These are phyloP conservation scores for Backusella australiensis DNA, from an alignment of 192 early-diverging fungal species.

Conservation along the genomic window DNA sequence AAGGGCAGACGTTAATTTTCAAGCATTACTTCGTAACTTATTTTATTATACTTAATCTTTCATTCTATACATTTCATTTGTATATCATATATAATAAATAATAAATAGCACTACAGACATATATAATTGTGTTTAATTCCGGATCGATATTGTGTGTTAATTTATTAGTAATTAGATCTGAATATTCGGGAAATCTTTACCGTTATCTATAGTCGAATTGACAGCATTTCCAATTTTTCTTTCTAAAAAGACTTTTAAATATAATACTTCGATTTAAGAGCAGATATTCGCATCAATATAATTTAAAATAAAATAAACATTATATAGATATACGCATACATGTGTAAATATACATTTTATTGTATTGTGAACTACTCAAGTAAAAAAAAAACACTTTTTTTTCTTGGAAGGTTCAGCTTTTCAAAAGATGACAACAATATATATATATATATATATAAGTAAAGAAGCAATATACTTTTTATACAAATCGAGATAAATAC, in stretches of 20 bases:
- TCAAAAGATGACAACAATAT: not conserved
- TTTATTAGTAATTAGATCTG: not conserved
- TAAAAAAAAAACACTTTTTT: not conserved
- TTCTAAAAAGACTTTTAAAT: not conserved
- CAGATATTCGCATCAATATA: not conserved
- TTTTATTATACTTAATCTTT: not conserved
- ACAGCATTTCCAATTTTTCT: not conserved
- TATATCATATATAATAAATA: not conserved
- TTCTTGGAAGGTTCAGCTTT: not conserved
- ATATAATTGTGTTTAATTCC: not conserved
- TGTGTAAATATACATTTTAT: not conserved
- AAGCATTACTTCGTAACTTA: not conserved
- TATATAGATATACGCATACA: no score
- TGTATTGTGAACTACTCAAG: not conserved
- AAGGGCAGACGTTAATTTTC: constrained; percentile 21
- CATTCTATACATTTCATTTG: not conserved
- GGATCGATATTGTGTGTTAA: not conserved
- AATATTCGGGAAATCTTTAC: not conserved
- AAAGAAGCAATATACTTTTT: no score
- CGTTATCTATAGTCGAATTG: not conserved
- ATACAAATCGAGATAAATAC: no score
- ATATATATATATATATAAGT: no score
- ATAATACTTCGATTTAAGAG: not conserved
- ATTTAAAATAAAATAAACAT: not conserved
- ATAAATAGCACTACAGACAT: not conserved